Percentiles rank a stretch among this genome's conserved stretches.
Conservation (phyloP, 352 stramenopile species). For the Phytophthora fragariae region DNA sequence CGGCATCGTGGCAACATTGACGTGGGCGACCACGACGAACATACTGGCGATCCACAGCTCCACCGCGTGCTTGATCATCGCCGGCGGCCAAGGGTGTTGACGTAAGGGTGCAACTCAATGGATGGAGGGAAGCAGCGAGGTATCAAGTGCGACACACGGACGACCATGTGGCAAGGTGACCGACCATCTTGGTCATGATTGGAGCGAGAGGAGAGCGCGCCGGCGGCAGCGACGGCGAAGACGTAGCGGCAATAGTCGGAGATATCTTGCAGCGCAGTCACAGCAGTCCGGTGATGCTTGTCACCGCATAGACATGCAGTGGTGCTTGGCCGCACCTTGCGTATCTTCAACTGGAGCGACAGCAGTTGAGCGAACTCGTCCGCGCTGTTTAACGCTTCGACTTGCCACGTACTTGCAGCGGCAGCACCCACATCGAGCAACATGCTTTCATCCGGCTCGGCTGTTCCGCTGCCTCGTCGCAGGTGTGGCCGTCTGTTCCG, state of each 20-base stretch:
- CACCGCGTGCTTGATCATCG: constrained; percentile 70
- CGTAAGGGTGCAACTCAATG: not conserved
- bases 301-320: constrained; percentile 30
- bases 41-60: constrained; percentile 68
- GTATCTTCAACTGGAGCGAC: constrained; percentile 14
- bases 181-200: not conserved
- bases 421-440: constrained; percentile 4
- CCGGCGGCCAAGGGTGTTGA: constrained; percentile 61
- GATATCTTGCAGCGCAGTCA: not conserved
- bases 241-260: not conserved
- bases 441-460: constrained; percentile 16
- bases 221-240: not conserved
- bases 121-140: constrained; percentile 3
- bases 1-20: constrained; percentile 47
- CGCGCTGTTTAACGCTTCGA: constrained; percentile 25
- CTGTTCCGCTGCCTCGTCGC: constrained; percentile 13
- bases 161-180: not conserved
- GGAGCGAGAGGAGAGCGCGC: not conserved
- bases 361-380: constrained; percentile 14
- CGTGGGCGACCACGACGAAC: constrained; percentile 66
- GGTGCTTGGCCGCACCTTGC: constrained; percentile 16
- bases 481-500: constrained; percentile 14
- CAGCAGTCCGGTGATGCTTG: constrained; percentile 17
- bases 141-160: constrained; percentile 1
- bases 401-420: constrained; percentile 15